Evolutionary conservation across 768 basidiomycete species (phyloP), one percentile per base, ranked within the genome.

Genomic region (Nidularia pulvinata): DNA sequence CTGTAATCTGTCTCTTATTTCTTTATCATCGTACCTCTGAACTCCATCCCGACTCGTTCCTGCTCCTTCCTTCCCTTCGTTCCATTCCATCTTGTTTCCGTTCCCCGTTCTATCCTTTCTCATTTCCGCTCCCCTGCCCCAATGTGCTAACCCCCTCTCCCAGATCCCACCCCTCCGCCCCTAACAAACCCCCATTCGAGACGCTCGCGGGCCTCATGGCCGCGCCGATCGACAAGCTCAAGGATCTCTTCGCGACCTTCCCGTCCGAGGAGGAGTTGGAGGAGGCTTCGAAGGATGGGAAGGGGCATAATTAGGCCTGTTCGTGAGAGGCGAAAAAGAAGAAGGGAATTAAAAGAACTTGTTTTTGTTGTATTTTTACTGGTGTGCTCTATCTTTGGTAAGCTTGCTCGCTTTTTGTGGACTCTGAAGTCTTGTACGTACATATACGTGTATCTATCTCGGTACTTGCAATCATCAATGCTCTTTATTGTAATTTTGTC

Each of bases 101-200:
- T 25, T 32, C 10, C 19, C 33, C n/a, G 11, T 33, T 30, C 25
- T 34, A 5, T 32, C 39, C 10, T 53, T 46, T 35, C 39, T 47
- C 19, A 47, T 25, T 7, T 7, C 52, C 6, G 45, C 52, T 2
- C 25, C 33, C 30, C 13, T 35, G 14, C 47, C 42, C 45, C 33
- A 30, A 22, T 30, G 46, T 14, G 48, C 52, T 32, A 53, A 35
- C 57, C 30, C 57, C 33, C 25, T 33, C 34, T 46, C 30, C 1
- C 56, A 83, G 82, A 25, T 58, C 80, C 5, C 83, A 84, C 58
- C 83, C 82, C 0, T 60, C 58, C 10, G 75, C 77, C 0, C 84
- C 84, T 1, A 77, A 85, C 59, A 72, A 79, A 52, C 83, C 85
- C 2, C 85, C 84, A 0, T 80, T 77, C 53, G 84, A 87, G 68